Conservation (phyloP, 2,329 filamentous ascomycete species). For the Verticillium nonalfalfae region DNA sequence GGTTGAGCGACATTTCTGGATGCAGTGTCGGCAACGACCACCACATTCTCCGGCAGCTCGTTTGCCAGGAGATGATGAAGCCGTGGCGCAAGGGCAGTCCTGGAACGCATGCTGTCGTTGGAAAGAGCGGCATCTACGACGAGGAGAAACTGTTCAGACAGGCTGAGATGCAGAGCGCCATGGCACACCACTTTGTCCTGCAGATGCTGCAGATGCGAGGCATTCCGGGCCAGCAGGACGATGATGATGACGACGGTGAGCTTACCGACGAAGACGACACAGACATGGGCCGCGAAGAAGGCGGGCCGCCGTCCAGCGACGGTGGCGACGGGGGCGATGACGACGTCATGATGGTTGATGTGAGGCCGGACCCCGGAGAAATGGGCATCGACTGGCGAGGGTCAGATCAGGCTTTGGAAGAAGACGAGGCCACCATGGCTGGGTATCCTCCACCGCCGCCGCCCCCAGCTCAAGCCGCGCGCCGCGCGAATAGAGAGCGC, state of each 20-base stretch:
- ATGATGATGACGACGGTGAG: constrained; percentile 30
- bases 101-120: constrained; percentile 72
- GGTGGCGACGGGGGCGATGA: constrained; percentile 36
- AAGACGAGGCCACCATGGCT: constrained; percentile 70
- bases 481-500: constrained; percentile 39
- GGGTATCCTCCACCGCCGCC: constrained; percentile 63
- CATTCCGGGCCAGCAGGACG: constrained; percentile 18
- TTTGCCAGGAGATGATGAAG: constrained; percentile 88
- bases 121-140: constrained; percentile 74
- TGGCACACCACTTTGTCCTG: constrained; percentile 28
- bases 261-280: constrained; percentile 22
- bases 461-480: constrained; percentile 41
- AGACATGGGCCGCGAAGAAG: constrained; percentile 14
- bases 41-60: constrained; percentile 68
- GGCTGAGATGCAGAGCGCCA: constrained; percentile 23
- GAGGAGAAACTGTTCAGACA: constrained; percentile 59
- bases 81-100: constrained; percentile 83
- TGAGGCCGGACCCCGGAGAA: constrained; percentile 29
- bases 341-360: constrained; percentile 53
- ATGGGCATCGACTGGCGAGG: constrained; percentile 44
- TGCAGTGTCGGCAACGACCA: constrained; percentile 79
- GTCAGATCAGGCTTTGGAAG: constrained; percentile 63
- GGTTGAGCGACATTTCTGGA: constrained; percentile 87
- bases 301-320: constrained; percentile 8
- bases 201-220: constrained; percentile 20